Evolutionary conservation across 1,139 yeast species (phyloP).

Genomic region (Zygoascus meyerae): DNA sequence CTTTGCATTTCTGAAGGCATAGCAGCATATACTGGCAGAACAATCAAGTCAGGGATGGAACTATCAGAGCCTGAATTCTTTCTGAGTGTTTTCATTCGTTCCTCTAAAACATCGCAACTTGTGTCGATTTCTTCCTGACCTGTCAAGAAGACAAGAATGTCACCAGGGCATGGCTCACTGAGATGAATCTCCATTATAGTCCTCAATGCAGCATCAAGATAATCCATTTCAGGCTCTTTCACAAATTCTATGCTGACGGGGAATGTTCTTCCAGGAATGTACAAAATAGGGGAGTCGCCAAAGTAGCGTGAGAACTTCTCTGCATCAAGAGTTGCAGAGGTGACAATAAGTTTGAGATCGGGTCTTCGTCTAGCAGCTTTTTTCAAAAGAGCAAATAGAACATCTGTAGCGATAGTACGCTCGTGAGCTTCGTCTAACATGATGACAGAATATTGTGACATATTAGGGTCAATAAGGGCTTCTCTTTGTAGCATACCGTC

Average conservation of each 20-base stretch:
- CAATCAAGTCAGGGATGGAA: slow-evolving; percentile 54
- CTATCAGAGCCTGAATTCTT: slow-evolving; percentile 41
- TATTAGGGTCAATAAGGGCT: slow-evolving; percentile 65
- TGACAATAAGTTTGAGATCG: slow-evolving; percentile 68
- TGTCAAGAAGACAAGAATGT: slow-evolving; percentile 75
- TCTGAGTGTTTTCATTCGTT: slow-evolving; percentile 54
- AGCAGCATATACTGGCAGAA: slow-evolving; percentile 83
- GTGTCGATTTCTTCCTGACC: slow-evolving; percentile 95
- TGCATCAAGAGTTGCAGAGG: slow-evolving; percentile 91
- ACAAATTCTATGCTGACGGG: slow-evolving; percentile 82
- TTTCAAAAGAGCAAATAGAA: slow-evolving; percentile 76
- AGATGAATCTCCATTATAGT: slow-evolving; percentile 78
- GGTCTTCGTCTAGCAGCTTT: slow-evolving; percentile 67
- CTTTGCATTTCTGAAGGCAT: slow-evolving; percentile 72
- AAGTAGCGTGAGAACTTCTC: slow-evolving; percentile 75
- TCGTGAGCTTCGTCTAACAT: slow-evolving; percentile 97
- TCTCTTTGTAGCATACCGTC: slow-evolving; percentile 93
- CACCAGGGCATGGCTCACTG: slow-evolving; percentile 65
- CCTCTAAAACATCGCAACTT: slow-evolving; percentile 67
- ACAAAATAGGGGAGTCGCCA: slow-evolving; percentile 69
- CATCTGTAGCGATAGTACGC: slow-evolving; percentile 90
- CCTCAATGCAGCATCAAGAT: slow-evolving; percentile 73
- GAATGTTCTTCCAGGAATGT: slow-evolving; percentile 82
- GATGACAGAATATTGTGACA: slow-evolving; percentile 71
- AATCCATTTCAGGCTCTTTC: slow-evolving; percentile 78